phyloP scores from a whole-genome alignment of 2,329 filamentous ascomycete genomes.

The Ophiostoma ips region DNA sequence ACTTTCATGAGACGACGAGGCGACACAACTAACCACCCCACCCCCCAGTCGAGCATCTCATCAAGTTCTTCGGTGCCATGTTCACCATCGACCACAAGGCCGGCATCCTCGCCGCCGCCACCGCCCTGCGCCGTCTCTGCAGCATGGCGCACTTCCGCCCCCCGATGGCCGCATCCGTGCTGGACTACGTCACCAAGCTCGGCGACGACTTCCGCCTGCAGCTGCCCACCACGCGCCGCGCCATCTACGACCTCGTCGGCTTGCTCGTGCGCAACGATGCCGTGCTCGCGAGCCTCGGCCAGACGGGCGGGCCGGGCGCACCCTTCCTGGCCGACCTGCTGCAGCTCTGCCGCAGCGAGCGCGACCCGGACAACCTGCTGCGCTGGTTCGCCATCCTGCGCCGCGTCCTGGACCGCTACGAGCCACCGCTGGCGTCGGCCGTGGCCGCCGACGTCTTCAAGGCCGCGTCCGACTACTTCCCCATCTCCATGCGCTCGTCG shows the following conservation, averaged over 20 bases:
- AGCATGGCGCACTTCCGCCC: constrained; percentile 38
- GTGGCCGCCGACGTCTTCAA: constrained; percentile 37
- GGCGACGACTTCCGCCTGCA: constrained; percentile 45
- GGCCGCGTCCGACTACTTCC: constrained; percentile 45
- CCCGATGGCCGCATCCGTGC: constrained; percentile 32
- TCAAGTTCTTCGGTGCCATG: constrained; percentile 43
- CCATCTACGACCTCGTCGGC: constrained; percentile 36
- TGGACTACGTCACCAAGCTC: constrained; percentile 34
- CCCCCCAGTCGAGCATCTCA: constrained; percentile 17
- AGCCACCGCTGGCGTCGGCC: constrained; percentile 23
- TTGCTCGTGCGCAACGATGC: constrained; percentile 27
- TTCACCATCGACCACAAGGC: constrained; percentile 46
- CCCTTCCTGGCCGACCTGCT: constrained; percentile 36
- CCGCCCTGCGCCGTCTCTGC: constrained; percentile 35
- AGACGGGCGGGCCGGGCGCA: constrained; percentile 27
- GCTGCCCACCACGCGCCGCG: constrained; percentile 34
- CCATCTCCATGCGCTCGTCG: constrained; percentile 41
- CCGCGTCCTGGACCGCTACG: constrained; percentile 31
- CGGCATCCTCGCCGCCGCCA: constrained; percentile 40
- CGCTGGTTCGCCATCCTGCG: constrained; percentile 40
- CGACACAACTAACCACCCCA: neutral
- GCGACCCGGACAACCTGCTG: constrained; percentile 43
- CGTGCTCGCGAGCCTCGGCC: constrained; percentile 23
- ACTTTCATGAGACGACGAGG: neutral
- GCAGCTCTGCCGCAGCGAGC: constrained; percentile 37